These are phyloP conservation scores for Nemophila menziesii DNA, from an alignment of 257 asterid genomes.

Conservation along the genomic window DNA sequence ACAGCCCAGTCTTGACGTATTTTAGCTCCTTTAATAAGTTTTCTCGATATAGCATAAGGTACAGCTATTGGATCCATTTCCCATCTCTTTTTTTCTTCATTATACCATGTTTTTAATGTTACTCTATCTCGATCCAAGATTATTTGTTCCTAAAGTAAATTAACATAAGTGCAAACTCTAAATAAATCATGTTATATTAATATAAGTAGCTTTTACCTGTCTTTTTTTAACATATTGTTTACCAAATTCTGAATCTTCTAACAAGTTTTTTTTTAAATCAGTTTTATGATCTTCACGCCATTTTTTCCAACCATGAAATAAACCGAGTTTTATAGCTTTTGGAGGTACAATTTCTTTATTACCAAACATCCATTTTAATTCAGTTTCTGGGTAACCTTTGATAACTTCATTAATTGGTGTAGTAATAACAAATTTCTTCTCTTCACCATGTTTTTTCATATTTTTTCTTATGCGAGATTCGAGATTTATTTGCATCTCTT, in stretches of 20 bases:
- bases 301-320: conserved; percentile 82
- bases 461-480: conserved; percentile 53
- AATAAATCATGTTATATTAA: no score
- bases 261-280: conserved; percentile 46
- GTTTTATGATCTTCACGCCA: conserved; percentile 78
- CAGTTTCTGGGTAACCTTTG: conserved; percentile 82
- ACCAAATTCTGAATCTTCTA: conserved; percentile 68
- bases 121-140: conserved; percentile 93
- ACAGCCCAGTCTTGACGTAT: conserved; percentile 96
- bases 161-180: conserved; percentile 8
- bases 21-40: conserved; percentile 79
- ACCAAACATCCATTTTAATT: conserved; percentile 93
- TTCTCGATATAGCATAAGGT: conserved; percentile 82
- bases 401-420: conserved; percentile 81
- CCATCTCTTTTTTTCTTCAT: conserved; percentile 75
- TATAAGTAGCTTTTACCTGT: conserved; percentile 40
- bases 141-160: conserved; percentile 47
- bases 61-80: conserved; percentile 90
- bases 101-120: conserved; percentile 72
- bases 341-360: conserved; percentile 62
- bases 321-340: conserved; percentile 50
- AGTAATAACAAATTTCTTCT: conserved; percentile 50
- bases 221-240: conserved; percentile 76
- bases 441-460: conserved; percentile 68
- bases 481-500: conserved; percentile 60